Evolutionary conservation across 2,329 filamentous ascomycete species (phyloP), one percentile per base, ranked within the genome.

Genomic region (Orbilia brochopaga): DNA sequence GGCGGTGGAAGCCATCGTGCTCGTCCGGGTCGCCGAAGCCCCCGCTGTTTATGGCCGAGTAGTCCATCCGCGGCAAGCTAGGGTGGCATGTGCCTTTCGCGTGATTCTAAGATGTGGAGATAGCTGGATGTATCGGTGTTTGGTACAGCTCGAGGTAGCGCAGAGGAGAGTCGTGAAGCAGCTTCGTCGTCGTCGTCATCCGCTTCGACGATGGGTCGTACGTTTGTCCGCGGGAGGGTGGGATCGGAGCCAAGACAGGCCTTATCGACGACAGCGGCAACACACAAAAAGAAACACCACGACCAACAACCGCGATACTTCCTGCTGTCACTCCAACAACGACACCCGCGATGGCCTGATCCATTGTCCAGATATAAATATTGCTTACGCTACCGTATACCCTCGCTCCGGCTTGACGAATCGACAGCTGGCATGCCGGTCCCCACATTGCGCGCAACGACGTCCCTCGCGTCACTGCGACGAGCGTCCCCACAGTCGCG

Each of bases 1-100:
- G 66, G n/a, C 66, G 59, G 13, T 60, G 59, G 30, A 70, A 70
- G n/a, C 66, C 66, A 23, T 69, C 64, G 19, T 63, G 40, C 0
- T 69, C 65, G 37, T 70, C 66, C 44, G 65, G 65, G 48, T 70
- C 66, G 48, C 66, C 66, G 30, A 64, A 64, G 60, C 60, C 60
- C 15, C 60, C 60, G 52, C 42, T 32, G 42, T 70, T 70, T 58
- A 70, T 70, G 27, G 54, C 66, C 58, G 66, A 70, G 48, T 70
- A 70, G 40, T 70, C 66, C 66, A 70, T 70, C 37, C 15, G 15
- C n/a, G 46, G 6, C 11, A 4, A 51, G 46, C 44, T 48, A 6
- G 32, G 32, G 32, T 37, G 32, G 32, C 37, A 42, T 42, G 37
- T 15, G 37, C 37, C n/a, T 15, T 15, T 17, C 37, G 37, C 37